Conservation (phyloP, 805 yeast genomes). For the Yamadazyma kitorensis region DNA sequence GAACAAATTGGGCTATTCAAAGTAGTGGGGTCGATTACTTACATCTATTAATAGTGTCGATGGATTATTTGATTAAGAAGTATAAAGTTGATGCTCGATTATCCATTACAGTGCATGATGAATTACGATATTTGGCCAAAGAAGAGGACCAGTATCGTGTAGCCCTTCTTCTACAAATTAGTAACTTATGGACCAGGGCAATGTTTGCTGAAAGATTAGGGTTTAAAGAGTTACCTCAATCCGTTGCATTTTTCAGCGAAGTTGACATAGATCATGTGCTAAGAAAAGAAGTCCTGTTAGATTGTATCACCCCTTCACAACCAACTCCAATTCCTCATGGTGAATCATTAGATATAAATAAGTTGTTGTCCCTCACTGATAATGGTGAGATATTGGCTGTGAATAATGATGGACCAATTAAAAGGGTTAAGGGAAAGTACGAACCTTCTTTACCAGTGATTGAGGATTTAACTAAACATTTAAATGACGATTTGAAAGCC, state of each 20-base stretch:
- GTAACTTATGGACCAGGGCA: constrained; percentile 94
- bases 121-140: constrained; percentile 74
- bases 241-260: constrained; percentile 92
- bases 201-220: constrained; percentile 93
- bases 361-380: constrained; percentile 43
- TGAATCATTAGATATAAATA: constrained; percentile 61
- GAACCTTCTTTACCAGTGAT: constrained; percentile 11
- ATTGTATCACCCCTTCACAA: constrained; percentile 89
- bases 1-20: constrained; percentile 98
- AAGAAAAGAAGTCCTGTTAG: constrained; percentile 89
- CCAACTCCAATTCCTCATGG: constrained; percentile 73
- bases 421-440: not conserved
- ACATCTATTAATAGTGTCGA: constrained; percentile 77
- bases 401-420: constrained; percentile 2
- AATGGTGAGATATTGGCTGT: constrained; percentile 14
- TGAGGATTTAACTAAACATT: constrained; percentile 23
- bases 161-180: constrained; percentile 81
- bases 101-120: constrained; percentile 91
- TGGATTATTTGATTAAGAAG: constrained; percentile 73
- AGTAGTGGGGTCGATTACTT: constrained; percentile 97
- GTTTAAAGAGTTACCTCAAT: constrained; percentile 84
- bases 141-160: constrained; percentile 72
- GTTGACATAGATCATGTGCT: constrained; percentile 87
- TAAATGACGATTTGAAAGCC: constrained; percentile 15
- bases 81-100: constrained; percentile 74